These are phyloP conservation scores for Lepidium sativum DNA, from an alignment of 345 rosid species.

Conservation along the genomic window DNA sequence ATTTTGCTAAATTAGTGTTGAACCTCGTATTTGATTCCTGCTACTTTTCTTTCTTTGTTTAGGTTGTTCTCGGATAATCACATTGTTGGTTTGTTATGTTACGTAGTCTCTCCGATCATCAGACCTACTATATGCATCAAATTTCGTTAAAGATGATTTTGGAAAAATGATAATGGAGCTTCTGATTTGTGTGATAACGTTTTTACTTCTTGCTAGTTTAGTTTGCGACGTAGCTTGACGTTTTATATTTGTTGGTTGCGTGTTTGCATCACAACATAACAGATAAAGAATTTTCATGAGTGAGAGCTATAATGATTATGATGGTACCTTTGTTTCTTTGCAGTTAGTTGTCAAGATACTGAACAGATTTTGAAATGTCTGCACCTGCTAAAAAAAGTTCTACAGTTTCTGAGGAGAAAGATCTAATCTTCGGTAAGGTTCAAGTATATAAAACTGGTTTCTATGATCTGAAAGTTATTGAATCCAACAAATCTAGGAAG, in stretches of 20 bases:
- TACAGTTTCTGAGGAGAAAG: conserved; percentile 31
- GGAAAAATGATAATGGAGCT: background rate
- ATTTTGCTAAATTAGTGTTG: background rate
- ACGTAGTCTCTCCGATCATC: background rate
- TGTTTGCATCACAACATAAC: background rate
- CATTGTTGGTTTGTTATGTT: background rate
- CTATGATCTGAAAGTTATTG: background rate
- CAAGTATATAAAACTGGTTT: background rate
- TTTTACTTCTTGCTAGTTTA: background rate
- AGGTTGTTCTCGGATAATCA: background rate
- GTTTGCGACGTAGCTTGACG: background rate
- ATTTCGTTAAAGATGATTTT: background rate
- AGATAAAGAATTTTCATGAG: background rate
- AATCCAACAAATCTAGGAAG: background rate
- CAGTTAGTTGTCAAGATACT: conserved; percentile 19
- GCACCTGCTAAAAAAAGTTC: conserved; percentile 34
- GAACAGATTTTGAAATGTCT: conserved; percentile 29
- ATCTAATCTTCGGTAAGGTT: conserved; percentile 37
- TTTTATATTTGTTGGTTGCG: background rate
- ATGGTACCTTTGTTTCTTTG: background rate
- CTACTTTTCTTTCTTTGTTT: background rate
- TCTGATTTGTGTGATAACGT: background rate
- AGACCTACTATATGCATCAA: background rate
- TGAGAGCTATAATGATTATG: background rate
- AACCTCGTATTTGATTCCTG: background rate